Evolutionary conservation across 2,329 filamentous ascomycete genomes (phyloP), one percentile per base, ranked within the genome.

Genomic region (Rhynchosporium graminicola): DNA sequence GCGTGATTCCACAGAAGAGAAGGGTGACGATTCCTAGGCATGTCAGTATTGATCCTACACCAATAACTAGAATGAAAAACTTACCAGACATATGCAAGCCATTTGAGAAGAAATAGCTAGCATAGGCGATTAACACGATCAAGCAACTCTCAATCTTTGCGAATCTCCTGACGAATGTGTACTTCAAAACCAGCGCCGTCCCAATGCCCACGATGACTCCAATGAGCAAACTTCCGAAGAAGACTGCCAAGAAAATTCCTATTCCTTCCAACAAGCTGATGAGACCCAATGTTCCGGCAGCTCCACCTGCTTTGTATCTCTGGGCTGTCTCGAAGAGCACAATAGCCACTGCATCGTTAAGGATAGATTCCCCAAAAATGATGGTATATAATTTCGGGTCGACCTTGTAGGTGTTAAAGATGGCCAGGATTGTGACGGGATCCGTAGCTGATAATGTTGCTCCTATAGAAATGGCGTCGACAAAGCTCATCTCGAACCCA

Each of bases 351-450:
- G 95, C 95, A 79, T 99, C 95, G 76, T 99, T 99, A 61, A 99
- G 80, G 64, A 99, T 98, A 7, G 94, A 96, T 78, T 99, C 95
- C 74, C 95, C 95, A 76, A 99, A 99, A 69, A 99, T 99, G 75
- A 99, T 88, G 36, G 95, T 99, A 79, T 99, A 99, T 20, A 99
- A 84, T 78, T 98, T 98, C 2, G 95, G 95, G 72, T 99, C 95
- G 71, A 99, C 95, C 78, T 98, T 98, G 84, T 98, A 99, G 1
- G 95, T 90, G 76, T 97, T 98, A 84, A 99, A 99, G 70, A 99
- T 99, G 75, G 95, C 95, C 59, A 99, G 82, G 71, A 99, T 98
- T 0, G 95, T 99, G 63, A 99, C 94, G 0, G 95, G 95, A 74
- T 99, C 95, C 1, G 95, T 99, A 63, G 95, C 95, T 1, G 95